Evolutionary conservation across 441 rosid species (phyloP), one percentile per base, ranked within the genome.

Genomic region (Adansonia madagascariensis): DNA sequence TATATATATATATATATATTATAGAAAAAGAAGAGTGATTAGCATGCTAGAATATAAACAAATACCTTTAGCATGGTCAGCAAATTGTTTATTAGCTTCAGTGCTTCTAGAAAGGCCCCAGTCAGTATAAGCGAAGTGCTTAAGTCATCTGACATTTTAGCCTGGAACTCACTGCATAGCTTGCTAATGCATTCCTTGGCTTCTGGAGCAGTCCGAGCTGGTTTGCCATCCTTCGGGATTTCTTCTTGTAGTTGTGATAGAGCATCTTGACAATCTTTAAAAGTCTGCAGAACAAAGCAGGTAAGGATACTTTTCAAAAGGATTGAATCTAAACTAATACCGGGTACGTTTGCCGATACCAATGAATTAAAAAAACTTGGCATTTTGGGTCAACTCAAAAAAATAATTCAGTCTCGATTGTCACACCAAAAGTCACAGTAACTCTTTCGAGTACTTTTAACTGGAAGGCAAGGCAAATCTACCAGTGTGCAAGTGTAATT

Each of bases 101-200:
- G 62, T n/a, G 90, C 94, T 39, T 95, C 98, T 76, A 86, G 92
- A 80, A 92, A 92, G 70, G 92, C 90, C 77, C 95, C 97, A 2
- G 91, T 93, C 64, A 95, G 88, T 63, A 93, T 80, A 70, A 84
- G 93, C 14, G 97, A 84, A 7, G 98, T 92, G 84, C 85, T 86
- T 85, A 95, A 83, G 84, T 95, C 97, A 79, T 95, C 97, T 14
- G 87, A 84, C 94, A 95, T 86, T 82, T 90, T 95, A 57, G 82
- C 76, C 52, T 90, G 85, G 78, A 95, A 93, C 64, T 92, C 97
- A 76, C 73, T 83, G 43, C 44, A 84, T 44, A 93, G 80, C 75
- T 84, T 90, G 39, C 20, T 66, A 53, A 93, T 89, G 84, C 90
- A 76, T 43, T 84, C 87, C 71, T 86, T 66, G 9, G 94, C 91